Evolutionary conservation across 768 basidiomycete species (phyloP).

Genomic region (Punctularia strigosozonata): DNA sequence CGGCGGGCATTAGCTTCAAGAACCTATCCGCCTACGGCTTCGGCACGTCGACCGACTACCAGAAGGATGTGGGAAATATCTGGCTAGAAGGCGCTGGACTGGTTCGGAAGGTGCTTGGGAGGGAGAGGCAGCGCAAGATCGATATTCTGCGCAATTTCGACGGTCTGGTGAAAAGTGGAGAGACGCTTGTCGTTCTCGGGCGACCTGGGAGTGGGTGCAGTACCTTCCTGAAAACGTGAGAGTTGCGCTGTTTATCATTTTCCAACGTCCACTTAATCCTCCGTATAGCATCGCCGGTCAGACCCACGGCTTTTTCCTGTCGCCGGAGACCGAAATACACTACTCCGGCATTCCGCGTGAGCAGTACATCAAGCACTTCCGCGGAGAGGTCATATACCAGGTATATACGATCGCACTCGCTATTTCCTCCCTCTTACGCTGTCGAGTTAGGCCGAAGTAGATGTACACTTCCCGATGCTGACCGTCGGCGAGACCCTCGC

Average conservation of each 20-base stretch:
- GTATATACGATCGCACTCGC: too few species aligned
- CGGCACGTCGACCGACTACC: slow-evolving; percentile 24
- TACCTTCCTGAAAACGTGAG: slow-evolving; percentile 9
- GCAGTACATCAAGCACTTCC: too few species aligned
- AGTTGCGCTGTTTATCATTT: background rate
- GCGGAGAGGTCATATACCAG: too few species aligned
- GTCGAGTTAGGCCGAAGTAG: too few species aligned
- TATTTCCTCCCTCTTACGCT: too few species aligned
- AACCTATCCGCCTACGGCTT: slow-evolving; percentile 23
- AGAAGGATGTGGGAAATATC: slow-evolving; percentile 28
- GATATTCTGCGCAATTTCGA: background rate
- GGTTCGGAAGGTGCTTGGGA: too few species aligned
- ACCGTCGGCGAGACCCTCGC: slow-evolving; percentile 69
- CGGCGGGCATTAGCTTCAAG: slow-evolving; percentile 25
- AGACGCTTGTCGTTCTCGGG: background rate
- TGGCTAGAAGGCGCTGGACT: slow-evolving; percentile 15
- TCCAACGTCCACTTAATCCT: background rate
- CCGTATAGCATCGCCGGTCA: background rate
- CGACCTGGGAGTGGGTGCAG: background rate
- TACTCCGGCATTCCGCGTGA: too few species aligned
- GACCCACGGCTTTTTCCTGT: too few species aligned
- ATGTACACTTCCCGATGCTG: slow-evolving; percentile 73
- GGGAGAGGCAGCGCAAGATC: too few species aligned
- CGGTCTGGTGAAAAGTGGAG: background rate
- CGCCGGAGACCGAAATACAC: too few species aligned